Evolutionary conservation across 2,329 filamentous ascomycete genomes (phyloP).

Genomic region (Ceratocystis cacaofunesta): DNA sequence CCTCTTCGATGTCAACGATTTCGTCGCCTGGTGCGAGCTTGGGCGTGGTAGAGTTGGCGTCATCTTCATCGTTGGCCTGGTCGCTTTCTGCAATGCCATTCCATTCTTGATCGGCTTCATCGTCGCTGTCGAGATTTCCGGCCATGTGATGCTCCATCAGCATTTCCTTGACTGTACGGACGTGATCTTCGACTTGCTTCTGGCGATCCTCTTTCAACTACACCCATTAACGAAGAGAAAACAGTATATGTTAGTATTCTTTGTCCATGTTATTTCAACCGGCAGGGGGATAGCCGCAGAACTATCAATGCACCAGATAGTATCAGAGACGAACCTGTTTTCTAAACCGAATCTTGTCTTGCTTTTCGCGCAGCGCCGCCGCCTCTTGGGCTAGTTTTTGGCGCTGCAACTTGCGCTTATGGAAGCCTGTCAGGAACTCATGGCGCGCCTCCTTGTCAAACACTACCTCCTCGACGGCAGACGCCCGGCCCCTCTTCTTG

Average conservation of each 20-base stretch:
- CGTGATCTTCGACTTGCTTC: constrained; percentile 66
- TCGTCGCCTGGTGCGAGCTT: constrained; percentile 32
- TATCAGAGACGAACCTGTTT: constrained; percentile 47
- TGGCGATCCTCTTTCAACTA: constrained; percentile 75
- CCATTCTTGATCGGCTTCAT: constrained; percentile 36
- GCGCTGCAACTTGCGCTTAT: constrained; percentile 82
- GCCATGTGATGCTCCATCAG: constrained; percentile 46
- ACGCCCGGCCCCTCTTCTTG: constrained; percentile 51
- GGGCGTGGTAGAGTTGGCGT: constrained; percentile 20
- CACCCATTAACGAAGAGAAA: not conserved
- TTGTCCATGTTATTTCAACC: not conserved
- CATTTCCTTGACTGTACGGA: constrained; percentile 58
- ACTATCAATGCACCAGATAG: not conserved
- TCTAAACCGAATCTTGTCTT: constrained; percentile 59
- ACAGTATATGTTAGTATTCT: not conserved
- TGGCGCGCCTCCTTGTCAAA: constrained; percentile 69
- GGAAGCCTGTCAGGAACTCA: constrained; percentile 89
- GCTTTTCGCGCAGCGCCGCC: constrained; percentile 58
- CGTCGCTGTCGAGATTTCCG: constrained; percentile 27
- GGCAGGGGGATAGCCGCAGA: not conserved
- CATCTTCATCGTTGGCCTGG: constrained; percentile 23
- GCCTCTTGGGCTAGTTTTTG: constrained; percentile 73
- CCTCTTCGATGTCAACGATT: constrained; percentile 66
- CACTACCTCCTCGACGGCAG: constrained; percentile 59
- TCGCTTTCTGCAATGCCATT: constrained; percentile 45